Base-by-base conservation (phyloP, 352 stramenopile species). In the Phytophthora pisi region DNA sequence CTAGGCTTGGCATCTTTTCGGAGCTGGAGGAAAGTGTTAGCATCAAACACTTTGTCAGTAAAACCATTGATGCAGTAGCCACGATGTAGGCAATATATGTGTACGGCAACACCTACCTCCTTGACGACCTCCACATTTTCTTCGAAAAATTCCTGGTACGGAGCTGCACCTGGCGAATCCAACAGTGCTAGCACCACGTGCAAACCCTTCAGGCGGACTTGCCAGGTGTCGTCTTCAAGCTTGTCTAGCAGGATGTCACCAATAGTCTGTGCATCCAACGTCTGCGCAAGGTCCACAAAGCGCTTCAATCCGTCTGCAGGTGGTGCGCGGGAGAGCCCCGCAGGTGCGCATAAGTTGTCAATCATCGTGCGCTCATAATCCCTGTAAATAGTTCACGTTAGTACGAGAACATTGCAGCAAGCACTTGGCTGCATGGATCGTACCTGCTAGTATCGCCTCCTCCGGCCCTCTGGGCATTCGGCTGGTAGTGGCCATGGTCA, bases 321-420 rank as follows among this genome's bases (percentile, higher is more conserved):
- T 9, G 89, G 88, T 10, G 87, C 89, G 11, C 88, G 86, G 0
- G 88, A 83, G 2, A 96, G 74, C 4, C 89, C 89, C 30, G 81
- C 88, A 2, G 89, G 85, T 7, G 86, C 84, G 34, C 87, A 95
- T 15, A 96, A 73, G 30, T 82, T 90, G 55, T 96, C 89, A 57
- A 96, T 95, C 64, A 96, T 76, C 13, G 83, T 87, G 18, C 88
- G 87, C 61, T 95, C 89, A 61, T 96, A 96, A 24, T 95, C 86
- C 43, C 86, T 92, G 43, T 36, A 36, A 45, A 4, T 20, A 67
- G 34, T 46, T 23, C 57, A 30, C 54, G 20, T 43, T 16, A 67
- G 55, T 53, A 13, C 57, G 31, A 16, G 50, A 34, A 36, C 49
- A 30, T 47, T 16, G 5, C 51, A 56, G 28, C 62, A 23, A 47